Percentiles rank a stretch among this genome's conserved stretches.
phyloP scores from a whole-genome alignment of 2,329 filamentous ascomycete genomes.

The Neophaeococcomyces aloes region DNA sequence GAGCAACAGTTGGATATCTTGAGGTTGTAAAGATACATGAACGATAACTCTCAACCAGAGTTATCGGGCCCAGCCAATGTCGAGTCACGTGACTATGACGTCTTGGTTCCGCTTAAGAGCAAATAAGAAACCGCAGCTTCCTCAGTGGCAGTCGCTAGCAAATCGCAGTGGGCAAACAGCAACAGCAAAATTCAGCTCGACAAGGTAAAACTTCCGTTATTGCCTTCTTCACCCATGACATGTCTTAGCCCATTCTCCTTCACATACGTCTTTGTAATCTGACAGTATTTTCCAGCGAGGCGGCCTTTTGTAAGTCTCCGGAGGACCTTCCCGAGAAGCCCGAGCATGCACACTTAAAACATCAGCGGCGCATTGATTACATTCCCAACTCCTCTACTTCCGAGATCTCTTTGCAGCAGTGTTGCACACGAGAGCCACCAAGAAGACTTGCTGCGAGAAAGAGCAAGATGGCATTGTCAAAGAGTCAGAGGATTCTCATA shows the following conservation, averaged over 20 bases:
- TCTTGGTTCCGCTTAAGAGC: too few relatives aligned
- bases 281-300: background rate
- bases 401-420: conserved; percentile 16
- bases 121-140: too few relatives aligned
- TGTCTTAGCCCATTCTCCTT: background rate
- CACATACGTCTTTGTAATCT: background rate
- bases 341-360: conserved; percentile 6
- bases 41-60: too few relatives aligned
- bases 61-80: too few relatives aligned
- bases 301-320: background rate
- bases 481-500: conserved; percentile 81
- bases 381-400: background rate
- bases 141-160: too few relatives aligned
- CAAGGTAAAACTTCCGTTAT: too few relatives aligned
- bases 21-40: too few relatives aligned
- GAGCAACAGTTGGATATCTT: too few relatives aligned
- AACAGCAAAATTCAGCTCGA: too few relatives aligned
- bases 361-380: background rate
- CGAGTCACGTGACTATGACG: too few relatives aligned
- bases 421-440: conserved; percentile 12
- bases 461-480: conserved; percentile 53
- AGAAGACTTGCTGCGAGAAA: conserved; percentile 1
- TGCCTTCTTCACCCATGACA: background rate
- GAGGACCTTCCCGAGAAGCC: background rate
- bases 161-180: too few relatives aligned